Evolutionary conservation across 495 filamentous ascomycete genomes (phyloP).

Genomic region (Podospora tetraspora): DNA sequence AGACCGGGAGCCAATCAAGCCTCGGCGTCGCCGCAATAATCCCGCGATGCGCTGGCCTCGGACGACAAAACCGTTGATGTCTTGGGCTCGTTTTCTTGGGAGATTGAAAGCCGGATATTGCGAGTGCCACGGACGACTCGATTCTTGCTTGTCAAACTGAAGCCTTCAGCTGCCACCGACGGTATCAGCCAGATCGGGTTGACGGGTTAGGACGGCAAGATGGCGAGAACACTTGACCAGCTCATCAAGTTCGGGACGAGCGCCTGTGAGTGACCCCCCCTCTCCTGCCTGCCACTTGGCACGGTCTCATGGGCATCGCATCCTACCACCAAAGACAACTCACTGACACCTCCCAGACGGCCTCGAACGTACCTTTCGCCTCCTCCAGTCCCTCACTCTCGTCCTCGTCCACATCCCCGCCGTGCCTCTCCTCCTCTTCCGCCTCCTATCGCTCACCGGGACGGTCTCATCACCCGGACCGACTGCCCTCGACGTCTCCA

Average conservation of each 20-base stretch:
- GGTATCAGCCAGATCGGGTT: neutral
- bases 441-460: neutral
- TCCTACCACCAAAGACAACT: too few relatives aligned
- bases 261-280: constrained; percentile 28
- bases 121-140: neutral
- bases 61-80: neutral
- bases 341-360: constrained; percentile 39
- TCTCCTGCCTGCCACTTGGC: neutral
- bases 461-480: constrained; percentile 11
- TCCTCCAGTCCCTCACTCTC: constrained; percentile 49
- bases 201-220: neutral
- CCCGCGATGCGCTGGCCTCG: neutral
- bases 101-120: neutral
- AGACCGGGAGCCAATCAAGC: neutral
- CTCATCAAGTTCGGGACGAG: constrained; percentile 41
- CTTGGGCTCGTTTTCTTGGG: neutral
- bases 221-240: constrained; percentile 26
- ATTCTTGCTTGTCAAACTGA: neutral
- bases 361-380: constrained; percentile 58
- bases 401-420: constrained; percentile 15
- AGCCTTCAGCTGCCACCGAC: neutral
- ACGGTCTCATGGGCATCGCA: too few relatives aligned
- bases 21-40: neutral
- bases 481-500: neutral
- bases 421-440: constrained; percentile 2